These are phyloP conservation scores for Epithele typhae DNA, from an alignment of 768 basidiomycete species.

Conservation along the genomic window DNA sequence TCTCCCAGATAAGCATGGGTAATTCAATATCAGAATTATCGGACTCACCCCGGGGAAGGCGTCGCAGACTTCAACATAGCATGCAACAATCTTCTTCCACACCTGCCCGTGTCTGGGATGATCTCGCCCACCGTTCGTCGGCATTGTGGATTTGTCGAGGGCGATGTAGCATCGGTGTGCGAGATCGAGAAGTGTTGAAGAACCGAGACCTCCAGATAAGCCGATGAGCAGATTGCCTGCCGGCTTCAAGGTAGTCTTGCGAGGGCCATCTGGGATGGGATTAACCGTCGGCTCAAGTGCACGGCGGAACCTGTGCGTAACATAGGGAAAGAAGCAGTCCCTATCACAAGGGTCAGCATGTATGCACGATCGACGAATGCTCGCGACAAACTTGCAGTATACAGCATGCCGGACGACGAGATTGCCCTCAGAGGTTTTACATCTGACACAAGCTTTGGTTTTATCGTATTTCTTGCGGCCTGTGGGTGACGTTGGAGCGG, in stretches of 20 bases:
- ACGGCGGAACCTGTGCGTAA: constrained; percentile 60
- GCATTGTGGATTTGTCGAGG: constrained; percentile 22
- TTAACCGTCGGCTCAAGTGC: constrained; percentile 64
- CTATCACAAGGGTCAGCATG: constrained; percentile 27
- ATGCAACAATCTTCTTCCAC: constrained; percentile 59
- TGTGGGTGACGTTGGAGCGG: constrained; percentile 22
- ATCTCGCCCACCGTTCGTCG: constrained; percentile 50
- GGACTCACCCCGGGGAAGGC: constrained; percentile 57
- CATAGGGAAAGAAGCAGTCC: constrained; percentile 62
- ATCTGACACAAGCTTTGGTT: constrained; percentile 66
- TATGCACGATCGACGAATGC: background rate
- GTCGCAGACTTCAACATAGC: constrained; percentile 66
- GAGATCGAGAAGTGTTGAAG: constrained; percentile 67
- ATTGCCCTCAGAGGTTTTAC: constrained; percentile 60
- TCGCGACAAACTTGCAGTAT: constrained; percentile 66
- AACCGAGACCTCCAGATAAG: constrained; percentile 78
- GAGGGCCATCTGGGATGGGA: constrained; percentile 45
- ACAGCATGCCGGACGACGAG: constrained; percentile 75
- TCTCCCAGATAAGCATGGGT: constrained; percentile 2
- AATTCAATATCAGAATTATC: background rate
- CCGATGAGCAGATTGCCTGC: constrained; percentile 65
- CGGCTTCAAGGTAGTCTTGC: constrained; percentile 59
- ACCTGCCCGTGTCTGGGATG: constrained; percentile 61
- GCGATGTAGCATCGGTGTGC: constrained; percentile 47
- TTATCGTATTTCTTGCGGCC: constrained; percentile 67